Evolutionary conservation across 345 rosid species (phyloP), one percentile per base, ranked within the genome.

Genomic region (Bruguiera gymnorhiza): DNA sequence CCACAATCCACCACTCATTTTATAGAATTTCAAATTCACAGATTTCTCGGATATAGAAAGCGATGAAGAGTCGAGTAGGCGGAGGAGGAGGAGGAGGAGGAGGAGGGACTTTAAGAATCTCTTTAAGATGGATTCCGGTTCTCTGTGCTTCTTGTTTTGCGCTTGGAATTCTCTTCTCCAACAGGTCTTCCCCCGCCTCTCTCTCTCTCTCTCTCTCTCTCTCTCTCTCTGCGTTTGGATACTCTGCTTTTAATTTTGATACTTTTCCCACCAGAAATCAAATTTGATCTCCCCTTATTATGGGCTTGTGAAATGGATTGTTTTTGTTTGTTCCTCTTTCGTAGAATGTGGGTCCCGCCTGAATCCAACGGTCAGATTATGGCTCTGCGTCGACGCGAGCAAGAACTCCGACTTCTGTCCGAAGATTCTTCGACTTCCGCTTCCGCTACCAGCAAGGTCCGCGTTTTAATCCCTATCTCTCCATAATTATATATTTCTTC

Each of bases 101-200:
- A 54, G 59, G 30, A 21, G 76, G 73, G 68, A 30, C 83, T 53
- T 68, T 15, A 55, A 86, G 78, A 70, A 53, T 90, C 48, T 87
- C 96, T 60, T 52, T 78, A 18, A 87, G 66, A 83, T 92, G 97
- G 99, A 79, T 95, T 76, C 97, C 96, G 0, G 63, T 90, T 51
- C 30, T 95, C 78, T 95, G 98, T 76, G 67, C 80, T 59, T 85
- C 76, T 66, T 92, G 76, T 83, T 95, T 92, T 75, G 78, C 80
- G 75, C 84, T 92, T 62, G 99, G 98, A 62, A 75, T 82, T 39
- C 75, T 92, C 80, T 79, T 88, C 90, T 83, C 91, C 68, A 81
- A 78, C 83, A 83, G 93, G 99, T 95, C 6, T 39, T 6, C 24
- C 10, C 24, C 30, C 36, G 32, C 32, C 0, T 50, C n/a, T 15